Conservation (phyloP, 768 basidiomycete species). For the Podaxis pistillaris region DNA sequence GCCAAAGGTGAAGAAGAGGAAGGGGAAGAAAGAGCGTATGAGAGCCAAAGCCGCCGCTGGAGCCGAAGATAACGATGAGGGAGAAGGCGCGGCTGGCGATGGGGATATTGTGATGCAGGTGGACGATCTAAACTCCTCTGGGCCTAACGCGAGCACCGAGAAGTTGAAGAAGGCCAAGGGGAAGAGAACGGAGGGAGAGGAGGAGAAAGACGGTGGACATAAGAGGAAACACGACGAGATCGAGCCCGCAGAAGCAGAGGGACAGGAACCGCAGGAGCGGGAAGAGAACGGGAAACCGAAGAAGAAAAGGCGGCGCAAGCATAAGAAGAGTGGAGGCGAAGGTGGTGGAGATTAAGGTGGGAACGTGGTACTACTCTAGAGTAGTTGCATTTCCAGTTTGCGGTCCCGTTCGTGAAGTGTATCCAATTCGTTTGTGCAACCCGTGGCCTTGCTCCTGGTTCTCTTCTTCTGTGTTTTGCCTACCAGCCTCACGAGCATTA, state of each 20-base stretch:
- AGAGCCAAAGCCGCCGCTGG: constrained; percentile 10
- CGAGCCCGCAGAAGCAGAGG: constrained; percentile 32
- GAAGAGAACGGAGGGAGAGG: constrained; percentile 25
- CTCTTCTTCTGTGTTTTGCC: neutral
- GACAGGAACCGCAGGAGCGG: constrained; percentile 16
- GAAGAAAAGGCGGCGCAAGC: constrained; percentile 20
- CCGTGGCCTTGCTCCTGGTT: no score
- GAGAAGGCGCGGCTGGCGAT: constrained; percentile 15
- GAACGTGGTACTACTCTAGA: neutral
- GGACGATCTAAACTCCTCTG: constrained; percentile 20
- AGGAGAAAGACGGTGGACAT: constrained; percentile 22
- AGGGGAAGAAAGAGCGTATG: constrained; percentile 36
- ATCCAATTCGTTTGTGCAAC: neutral
- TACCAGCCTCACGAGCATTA: neutral
- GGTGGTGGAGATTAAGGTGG: neutral
- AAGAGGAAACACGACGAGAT: constrained; percentile 22
- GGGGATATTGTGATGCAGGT: constrained; percentile 19
- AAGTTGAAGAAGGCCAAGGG: constrained; percentile 25
- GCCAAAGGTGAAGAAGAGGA: constrained; percentile 33
- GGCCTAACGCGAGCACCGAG: constrained; percentile 17
- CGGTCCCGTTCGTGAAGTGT: neutral
- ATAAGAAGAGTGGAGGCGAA: constrained; percentile 22
- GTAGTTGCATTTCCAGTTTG: neutral
- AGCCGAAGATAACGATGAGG: constrained; percentile 33
- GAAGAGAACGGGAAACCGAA: constrained; percentile 9